A percentile compares a stretch with the other conserved stretches of the same genome.
Conservation (phyloP, 805 yeast species). For the Komagataella phaffii region DNA sequence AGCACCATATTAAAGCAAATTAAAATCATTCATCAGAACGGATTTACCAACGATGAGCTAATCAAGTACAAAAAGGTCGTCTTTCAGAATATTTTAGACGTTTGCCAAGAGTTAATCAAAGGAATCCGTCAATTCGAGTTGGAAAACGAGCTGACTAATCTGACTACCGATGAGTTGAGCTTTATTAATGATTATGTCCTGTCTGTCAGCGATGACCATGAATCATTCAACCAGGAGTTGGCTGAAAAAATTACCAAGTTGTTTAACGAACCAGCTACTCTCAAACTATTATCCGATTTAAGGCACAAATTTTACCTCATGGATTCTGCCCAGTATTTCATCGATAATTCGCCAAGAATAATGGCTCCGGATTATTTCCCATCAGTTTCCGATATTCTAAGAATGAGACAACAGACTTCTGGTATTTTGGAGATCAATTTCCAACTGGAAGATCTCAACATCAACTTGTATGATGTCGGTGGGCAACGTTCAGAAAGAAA, state of each 20-base stretch:
- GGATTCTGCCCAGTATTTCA: slow-evolving; percentile 76
- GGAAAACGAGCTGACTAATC: slow-evolving; percentile 18
- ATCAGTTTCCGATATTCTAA: slow-evolving; percentile 59
- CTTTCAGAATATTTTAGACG: slow-evolving; percentile 62
- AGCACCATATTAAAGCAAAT: slow-evolving; percentile 74
- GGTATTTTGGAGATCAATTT: slow-evolving; percentile 81
- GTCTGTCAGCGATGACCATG: slow-evolving; percentile 35
- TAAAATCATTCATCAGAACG: slow-evolving; percentile 64
- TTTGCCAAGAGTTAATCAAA: slow-evolving; percentile 55
- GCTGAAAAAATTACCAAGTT: slow-evolving; percentile 35
- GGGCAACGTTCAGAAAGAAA: slow-evolving; percentile 94
- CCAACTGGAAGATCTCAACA: slow-evolving; percentile 52
- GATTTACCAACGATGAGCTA: slow-evolving; percentile 59
- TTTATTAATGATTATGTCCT: slow-evolving; percentile 30
- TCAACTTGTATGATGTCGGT: slow-evolving; percentile 77
- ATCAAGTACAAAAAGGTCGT: slow-evolving; percentile 69
- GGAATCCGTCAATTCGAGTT: slow-evolving; percentile 45
- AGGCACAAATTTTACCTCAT: slow-evolving; percentile 66
- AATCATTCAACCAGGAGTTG: slow-evolving; percentile 33
- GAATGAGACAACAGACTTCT: slow-evolving; percentile 85
- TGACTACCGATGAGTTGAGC: slow-evolving; percentile 25
- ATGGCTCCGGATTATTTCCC: slow-evolving; percentile 53
- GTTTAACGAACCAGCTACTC: slow-evolving; percentile 47
- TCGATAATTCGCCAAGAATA: slow-evolving; percentile 53
- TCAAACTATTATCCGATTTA: slow-evolving; percentile 39